Evolutionary conservation across 495 filamentous ascomycete genomes (phyloP), one percentile per base, ranked within the genome.

Genomic region (Parathielavia hyrcaniae): DNA sequence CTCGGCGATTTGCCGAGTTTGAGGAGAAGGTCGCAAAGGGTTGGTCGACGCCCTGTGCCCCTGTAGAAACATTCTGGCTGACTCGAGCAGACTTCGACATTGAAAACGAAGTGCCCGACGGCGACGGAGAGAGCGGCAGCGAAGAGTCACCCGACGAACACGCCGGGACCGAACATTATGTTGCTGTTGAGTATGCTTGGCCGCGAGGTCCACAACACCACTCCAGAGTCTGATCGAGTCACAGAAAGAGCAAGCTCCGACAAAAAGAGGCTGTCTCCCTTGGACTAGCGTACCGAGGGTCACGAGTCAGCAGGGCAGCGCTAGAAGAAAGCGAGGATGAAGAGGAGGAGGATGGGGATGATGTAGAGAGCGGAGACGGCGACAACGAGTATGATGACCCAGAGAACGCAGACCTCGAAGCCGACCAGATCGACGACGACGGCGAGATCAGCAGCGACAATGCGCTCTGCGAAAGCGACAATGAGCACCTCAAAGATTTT

Each of bases 211-310:
- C 57, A 20, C n/a, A 57, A 41, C 45, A 36, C 19, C 16, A 30
- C 7, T 48, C 10, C 8, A 19, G 12, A 26, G 41, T 46, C 47
- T 61, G 58, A 63, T 43, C 62, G 22, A 20, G 40, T 9, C 50
- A 32, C 63, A 91, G 89, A 17, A 92, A 92, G 77, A 91, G 85
- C 71, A 91, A 87, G 67, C 80, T 97, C 45, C 84, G 90, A 56
- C 88, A 91, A 67, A 79, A 80, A 54, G 83, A 90, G 13, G 75
- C 74, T 26, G 73, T 77, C 51, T 69, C 70, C 19, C 79, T 90
- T 0, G 93, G 92, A 8, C 87, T 90, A 39, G 83, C 90, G 67
- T 98, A 98, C 68, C 76, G 81, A 43, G 93, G 92, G 12, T 79
- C 87, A 5, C 81, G 79, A 48, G 80, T 98, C n/a, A 90, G 84